A percentile compares a stretch with the other conserved stretches of the same genome.
Conservation (phyloP, 148 eudicot genomes). For the Rhododendron mucronatum region DNA sequence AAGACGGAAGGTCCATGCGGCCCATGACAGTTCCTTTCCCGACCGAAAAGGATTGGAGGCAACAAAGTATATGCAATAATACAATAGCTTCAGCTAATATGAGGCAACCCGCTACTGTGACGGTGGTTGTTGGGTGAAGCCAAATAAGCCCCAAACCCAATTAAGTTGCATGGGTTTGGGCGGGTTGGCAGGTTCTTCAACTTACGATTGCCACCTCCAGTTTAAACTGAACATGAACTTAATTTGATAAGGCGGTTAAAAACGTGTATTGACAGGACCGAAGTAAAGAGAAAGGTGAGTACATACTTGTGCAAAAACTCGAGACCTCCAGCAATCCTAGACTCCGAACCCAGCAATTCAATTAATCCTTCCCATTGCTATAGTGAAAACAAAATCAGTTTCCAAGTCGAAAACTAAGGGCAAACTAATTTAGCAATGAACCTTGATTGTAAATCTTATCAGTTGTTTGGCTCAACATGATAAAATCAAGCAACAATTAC, state of each 20-base stretch:
- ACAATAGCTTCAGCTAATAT: background rate
- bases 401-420: background rate
- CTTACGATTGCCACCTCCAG: background rate
- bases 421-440: background rate
- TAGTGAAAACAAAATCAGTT: constrained; percentile 13
- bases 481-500: constrained; percentile 29
- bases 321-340: constrained; percentile 86
- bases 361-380: constrained; percentile 99
- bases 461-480: background rate
- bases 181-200: background rate
- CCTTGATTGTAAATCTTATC: background rate
- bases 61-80: background rate
- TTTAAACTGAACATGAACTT: background rate
- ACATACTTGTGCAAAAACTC: constrained; percentile 85
- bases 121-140: background rate
- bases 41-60: background rate
- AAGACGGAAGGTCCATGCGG: background rate
- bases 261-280: background rate
- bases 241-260: background rate
- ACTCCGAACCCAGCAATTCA: constrained; percentile 76
- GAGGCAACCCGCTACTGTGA: background rate
- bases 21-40: background rate
- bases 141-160: background rate
- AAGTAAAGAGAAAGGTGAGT: background rate
- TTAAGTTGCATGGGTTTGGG: background rate